Evolutionary conservation across 108 stramenopile genomes (phyloP), one percentile per base, ranked within the genome.

Genomic region (Poteriospumella lacustris): DNA sequence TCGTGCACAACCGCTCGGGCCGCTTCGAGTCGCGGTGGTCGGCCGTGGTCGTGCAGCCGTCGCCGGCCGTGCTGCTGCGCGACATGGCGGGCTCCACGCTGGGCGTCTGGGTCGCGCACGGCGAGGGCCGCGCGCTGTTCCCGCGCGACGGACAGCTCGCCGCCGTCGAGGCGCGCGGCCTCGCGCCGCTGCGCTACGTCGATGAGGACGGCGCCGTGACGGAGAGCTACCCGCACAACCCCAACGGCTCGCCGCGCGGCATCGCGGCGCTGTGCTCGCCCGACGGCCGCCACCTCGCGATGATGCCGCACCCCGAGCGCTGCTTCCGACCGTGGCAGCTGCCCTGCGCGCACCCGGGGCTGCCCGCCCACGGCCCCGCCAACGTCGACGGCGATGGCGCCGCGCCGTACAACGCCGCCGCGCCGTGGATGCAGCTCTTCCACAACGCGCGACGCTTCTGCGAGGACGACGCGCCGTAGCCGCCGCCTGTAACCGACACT

Each of bases 221-320:
- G 33, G 90, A 96, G 78, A 91, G 80, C 42, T 99, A 99, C 82
- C 98, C 98, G 2, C 93, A 95, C 88, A 97, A 97, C 81, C 96
- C 98, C 15, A 99, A 99, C 83, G 98, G 98, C 41, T 95, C 95
- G 77, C 94, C 95, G 1, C 90, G 86, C 39, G 98, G 98, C 44
- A 93, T 98, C 76, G 95, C 98, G 47, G 98, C 94, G 19, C 86
- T 99, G n/a, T 96, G 95, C 81, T 97, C 96, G n/a, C 92, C 91
- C 59, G 94, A 96, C 79, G 98, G 98, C 44, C 88, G 97, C 5
- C 96, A 97, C 87, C 84, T 99, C 29, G 98, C 98, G 29, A 85
- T 99, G 86, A 99, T 99, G 98, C 98, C 98, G 36, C 98, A 99
- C 77, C 98, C 98, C 39, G 97, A 99, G 84, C 91, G 98, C 58